A percentile compares a stretch with the other conserved stretches of the same genome.
Conservation (phyloP, 129 eudicot species). For the Flaveria bidentis region DNA sequence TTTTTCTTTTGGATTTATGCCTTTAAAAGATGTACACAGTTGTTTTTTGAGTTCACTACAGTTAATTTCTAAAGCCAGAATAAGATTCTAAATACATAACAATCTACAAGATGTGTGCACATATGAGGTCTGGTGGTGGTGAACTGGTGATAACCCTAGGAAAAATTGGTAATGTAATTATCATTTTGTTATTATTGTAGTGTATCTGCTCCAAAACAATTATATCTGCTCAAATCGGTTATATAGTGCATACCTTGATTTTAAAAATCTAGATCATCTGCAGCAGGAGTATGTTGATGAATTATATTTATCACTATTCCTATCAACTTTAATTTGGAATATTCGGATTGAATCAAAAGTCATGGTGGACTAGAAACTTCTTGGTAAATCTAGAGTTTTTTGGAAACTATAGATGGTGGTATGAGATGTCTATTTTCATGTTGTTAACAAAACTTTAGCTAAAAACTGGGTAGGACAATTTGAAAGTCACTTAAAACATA, state of each 20-base stretch:
- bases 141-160: neutral
- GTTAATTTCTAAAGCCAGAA: neutral
- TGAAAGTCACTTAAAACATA: neutral
- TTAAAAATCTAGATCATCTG: neutral
- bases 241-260: neutral
- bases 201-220: neutral
- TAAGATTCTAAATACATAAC: neutral
- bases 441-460: neutral
- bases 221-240: neutral
- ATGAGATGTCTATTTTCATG: neutral
- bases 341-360: neutral
- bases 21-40: too few species aligned
- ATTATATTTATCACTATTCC: neutral
- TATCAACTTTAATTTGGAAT: neutral
- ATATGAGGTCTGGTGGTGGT: neutral
- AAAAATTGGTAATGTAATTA: neutral
- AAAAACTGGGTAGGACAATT: neutral
- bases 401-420: conserved; percentile 1
- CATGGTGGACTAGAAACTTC: neutral
- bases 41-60: neutral
- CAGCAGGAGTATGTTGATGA: neutral
- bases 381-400: conserved; percentile 4
- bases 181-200: neutral
- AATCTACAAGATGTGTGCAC: neutral
- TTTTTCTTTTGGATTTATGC: neutral